phyloP scores from a whole-genome alignment of 1,284 basidiomycete genomes.

The Melampsora larici-populina region DNA sequence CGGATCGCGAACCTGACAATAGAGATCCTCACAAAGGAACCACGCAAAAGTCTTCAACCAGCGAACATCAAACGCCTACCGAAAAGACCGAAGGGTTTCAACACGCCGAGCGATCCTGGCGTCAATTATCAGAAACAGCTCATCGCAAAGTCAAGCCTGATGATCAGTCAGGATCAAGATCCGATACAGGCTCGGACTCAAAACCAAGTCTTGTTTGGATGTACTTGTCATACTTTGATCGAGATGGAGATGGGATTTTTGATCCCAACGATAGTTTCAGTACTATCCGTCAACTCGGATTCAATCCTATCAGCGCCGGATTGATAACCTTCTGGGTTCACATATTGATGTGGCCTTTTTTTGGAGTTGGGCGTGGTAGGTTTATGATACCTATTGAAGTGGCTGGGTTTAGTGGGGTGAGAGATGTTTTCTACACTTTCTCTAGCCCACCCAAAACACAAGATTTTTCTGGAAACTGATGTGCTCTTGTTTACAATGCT shows the following conservation, averaged over 20 bases:
- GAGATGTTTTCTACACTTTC: too few species aligned
- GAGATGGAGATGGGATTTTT: conserved; percentile 14
- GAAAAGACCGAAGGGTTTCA: too few species aligned
- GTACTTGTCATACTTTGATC: conserved; percentile 27
- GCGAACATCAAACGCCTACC: too few species aligned
- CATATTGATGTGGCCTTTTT: neutral
- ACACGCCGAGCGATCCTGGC: too few species aligned
- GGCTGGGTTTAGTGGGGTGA: neutral
- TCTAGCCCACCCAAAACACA: too few species aligned
- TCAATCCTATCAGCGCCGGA: conserved; percentile 9
- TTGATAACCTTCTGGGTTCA: conserved; percentile 1
- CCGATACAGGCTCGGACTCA: neutral
- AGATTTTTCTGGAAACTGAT: neutral
- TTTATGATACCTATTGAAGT: conserved; percentile 2
- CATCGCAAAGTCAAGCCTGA: too few species aligned
- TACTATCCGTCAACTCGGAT: conserved; percentile 23
- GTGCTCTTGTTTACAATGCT: neutral
- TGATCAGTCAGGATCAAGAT: neutral
- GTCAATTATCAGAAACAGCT: too few species aligned
- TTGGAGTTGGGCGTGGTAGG: conserved; percentile 15
- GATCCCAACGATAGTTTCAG: conserved; percentile 15
- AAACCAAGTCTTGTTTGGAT: conserved; percentile 14
- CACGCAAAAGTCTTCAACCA: too few species aligned
- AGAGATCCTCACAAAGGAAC: too few species aligned
- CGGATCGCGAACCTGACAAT: too few species aligned